Evolutionary conservation across 2,329 filamentous ascomycete genomes (phyloP), one percentile per base, ranked within the genome.

Genomic region (Arthroderma sp.): DNA sequence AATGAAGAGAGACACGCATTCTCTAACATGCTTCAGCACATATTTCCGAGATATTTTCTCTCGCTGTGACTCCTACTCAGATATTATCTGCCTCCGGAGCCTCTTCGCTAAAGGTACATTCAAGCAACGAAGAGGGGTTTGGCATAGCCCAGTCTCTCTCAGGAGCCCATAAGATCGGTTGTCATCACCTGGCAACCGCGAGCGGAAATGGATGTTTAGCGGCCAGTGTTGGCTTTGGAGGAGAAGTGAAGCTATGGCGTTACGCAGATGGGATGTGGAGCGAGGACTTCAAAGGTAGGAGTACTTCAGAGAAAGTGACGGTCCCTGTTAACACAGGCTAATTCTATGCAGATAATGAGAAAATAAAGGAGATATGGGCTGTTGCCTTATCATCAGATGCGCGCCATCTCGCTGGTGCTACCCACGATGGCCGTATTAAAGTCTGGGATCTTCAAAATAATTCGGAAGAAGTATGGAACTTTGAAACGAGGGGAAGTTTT

Each of bases 401-500:
- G 53, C 81, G 83, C 62, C 93, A 85, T 67, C 79, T 97, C 15
- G 90, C 90, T n/a, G 83, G 84, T 63, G 94, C 89, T 13, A 93
- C 88, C 2, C 86, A 90, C 66, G 87, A 94, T 68, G 93, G 93
- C 2, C 82, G 86, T 56, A 83, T 97, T 67, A 90, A 91, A 65
- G 87, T 97, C 41, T 97, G 91, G 88, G 85, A 95, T 67, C 72
- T 85, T 31, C 67, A 75, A 53, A 77, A 73, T 11, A 73, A 75
- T 38, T 71, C 70, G 2, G 76, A 81, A 38, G 88, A 87, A 72
- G 84, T 93, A 60, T 79, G 83, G 54, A 84, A 91, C 66, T 95
- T 93, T 67, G 90, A 95, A 75, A 96, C 91, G 1, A 89, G 91
- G 64, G 90, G 90, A 13, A 91, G 86, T 71, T 97, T 96, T 73